Evolutionary conservation across 768 basidiomycete species (phyloP), one percentile per base, ranked within the genome.

Genomic region (Albatrellus ellisii): DNA sequence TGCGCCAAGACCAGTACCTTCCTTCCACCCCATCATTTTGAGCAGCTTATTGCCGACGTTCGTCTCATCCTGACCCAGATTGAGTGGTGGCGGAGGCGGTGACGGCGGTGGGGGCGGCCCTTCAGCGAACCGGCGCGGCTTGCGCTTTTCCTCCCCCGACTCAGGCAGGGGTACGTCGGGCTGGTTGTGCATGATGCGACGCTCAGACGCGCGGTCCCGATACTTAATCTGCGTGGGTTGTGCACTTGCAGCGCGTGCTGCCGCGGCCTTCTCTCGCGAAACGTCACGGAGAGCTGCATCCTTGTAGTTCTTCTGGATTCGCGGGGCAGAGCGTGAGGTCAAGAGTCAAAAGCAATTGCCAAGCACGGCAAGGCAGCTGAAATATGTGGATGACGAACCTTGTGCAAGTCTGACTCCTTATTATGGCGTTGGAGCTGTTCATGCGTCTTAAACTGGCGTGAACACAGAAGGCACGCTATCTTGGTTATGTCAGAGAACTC

Each of bases 11-110:
- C 94, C 92, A 12, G 73, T 77, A 5, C 92, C 92, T 53, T 84
- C 83, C 48, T 72, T 85, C 92, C 92, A 98, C 1, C 94, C 95
- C 92, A 98, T 97, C 76, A 94, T 92, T 59, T 89, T 88, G 48
- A 98, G 59, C 44, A 99, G 58, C 55, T 88, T 91, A 56, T 92
- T 92, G 5, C 95, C 95, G 9, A 89, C 73, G 52, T 98, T 98
- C 31, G 53, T 77, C 38, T 79, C 75, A 52, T 97, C 91, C 56
- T 86, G 66, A 4, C 75, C 85, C 4, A 79, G 85, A 51, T 80
- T 76, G 3, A 79, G 52, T 2, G 75, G 67, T 4, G 74, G 69
- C 7, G 76, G 75, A 1, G 81, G 75, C 0, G 81, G 75, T 1
- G 69, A 61, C 2, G 80, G 64, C 2, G 79, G 72, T 0, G 72